Evolutionary conservation across 495 filamentous ascomycete genomes (phyloP).

Genomic region (Podospora bellae-mahoneyi): DNA sequence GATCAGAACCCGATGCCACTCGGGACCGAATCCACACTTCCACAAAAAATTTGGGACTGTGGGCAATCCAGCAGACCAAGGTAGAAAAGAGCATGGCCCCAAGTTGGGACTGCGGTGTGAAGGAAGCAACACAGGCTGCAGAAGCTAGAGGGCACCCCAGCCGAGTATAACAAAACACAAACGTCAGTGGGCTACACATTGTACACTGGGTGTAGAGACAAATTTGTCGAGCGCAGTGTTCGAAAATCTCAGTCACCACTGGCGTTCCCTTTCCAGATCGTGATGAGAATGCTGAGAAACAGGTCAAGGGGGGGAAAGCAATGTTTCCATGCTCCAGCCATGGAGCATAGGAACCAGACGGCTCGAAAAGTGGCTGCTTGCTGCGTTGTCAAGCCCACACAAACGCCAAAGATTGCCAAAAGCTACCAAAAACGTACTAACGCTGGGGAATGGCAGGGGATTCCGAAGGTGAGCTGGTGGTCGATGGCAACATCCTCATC

Average conservation of each 20-base stretch:
- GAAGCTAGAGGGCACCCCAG: background rate
- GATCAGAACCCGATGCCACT: constrained; percentile 16
- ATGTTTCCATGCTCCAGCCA: background rate
- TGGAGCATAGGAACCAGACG: background rate
- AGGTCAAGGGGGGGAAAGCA: constrained; percentile 4
- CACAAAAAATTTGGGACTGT: constrained; percentile 24
- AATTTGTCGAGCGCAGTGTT: background rate
- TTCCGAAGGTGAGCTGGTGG: constrained; percentile 10
- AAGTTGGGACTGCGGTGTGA: background rate
- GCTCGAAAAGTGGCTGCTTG: background rate
- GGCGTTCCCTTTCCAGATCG: constrained; percentile 1
- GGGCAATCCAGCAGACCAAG: constrained; percentile 1
- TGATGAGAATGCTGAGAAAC: background rate
- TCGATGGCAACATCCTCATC: constrained; percentile 6
- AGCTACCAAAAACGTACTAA: constrained; percentile 19
- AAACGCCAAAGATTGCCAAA: constrained; percentile 2
- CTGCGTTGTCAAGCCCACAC: constrained; percentile 19
- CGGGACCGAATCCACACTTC: constrained; percentile 25
- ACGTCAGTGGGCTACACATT: background rate
- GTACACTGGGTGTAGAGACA: background rate
- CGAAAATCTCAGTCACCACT: background rate
- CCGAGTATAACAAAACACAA: background rate
- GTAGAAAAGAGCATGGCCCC: constrained; percentile 2
- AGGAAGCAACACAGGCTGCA: background rate
- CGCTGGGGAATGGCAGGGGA: constrained; percentile 5